phyloP scores from a whole-genome alignment of 1,139 yeast genomes.

The Nakaseomyces sp. region DNA sequence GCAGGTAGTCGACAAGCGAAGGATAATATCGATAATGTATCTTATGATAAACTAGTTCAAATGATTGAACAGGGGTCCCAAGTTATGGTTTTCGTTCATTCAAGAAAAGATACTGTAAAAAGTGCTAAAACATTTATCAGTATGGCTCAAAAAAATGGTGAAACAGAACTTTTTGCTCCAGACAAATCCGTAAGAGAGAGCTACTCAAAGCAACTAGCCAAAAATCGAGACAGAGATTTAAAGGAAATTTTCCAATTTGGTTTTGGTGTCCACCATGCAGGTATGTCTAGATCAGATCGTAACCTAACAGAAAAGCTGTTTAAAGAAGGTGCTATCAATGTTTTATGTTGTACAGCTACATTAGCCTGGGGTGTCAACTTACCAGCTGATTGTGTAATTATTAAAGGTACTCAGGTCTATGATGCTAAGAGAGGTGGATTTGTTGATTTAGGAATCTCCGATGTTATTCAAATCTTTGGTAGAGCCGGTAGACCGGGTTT shows the following conservation, averaged over 20 bases:
- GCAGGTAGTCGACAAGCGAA: slow-evolving; percentile 64
- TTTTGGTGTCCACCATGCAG: slow-evolving; percentile 95
- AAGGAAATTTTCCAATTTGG: slow-evolving; percentile 75
- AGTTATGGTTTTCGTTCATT: slow-evolving; percentile 95
- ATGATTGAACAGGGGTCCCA: slow-evolving; percentile 68
- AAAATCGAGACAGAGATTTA: slow-evolving; percentile 70
- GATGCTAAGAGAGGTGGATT: slow-evolving; percentile 94
- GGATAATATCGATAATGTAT: slow-evolving; percentile 65
- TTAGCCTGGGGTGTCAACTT: slow-evolving; percentile 99
- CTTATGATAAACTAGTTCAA: slow-evolving; percentile 68
- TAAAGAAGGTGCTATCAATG: slow-evolving; percentile 75
- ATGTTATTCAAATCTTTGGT: slow-evolving; percentile 95
- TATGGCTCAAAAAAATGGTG: slow-evolving; percentile 56
- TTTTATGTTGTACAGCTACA: slow-evolving; percentile 92
- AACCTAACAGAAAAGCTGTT: slow-evolving; percentile 86
- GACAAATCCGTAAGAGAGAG: slow-evolving; percentile 36
- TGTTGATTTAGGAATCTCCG: slow-evolving; percentile 88
- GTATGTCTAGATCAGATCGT: slow-evolving; percentile 87
- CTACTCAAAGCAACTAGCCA: slow-evolving; percentile 59
- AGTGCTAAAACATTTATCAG: slow-evolving; percentile 67
- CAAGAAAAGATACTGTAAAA: slow-evolving; percentile 84
- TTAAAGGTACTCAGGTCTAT: slow-evolving; percentile 93
- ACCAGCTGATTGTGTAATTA: slow-evolving; percentile 95
- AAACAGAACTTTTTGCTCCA: slow-evolving; percentile 51
- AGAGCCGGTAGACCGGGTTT: slow-evolving; percentile 99